Percentiles rank a stretch among this genome's conserved stretches.
Evolutionary conservation across 495 filamentous ascomycete genomes (phyloP).

Genomic region (Cercophora scortea): DNA sequence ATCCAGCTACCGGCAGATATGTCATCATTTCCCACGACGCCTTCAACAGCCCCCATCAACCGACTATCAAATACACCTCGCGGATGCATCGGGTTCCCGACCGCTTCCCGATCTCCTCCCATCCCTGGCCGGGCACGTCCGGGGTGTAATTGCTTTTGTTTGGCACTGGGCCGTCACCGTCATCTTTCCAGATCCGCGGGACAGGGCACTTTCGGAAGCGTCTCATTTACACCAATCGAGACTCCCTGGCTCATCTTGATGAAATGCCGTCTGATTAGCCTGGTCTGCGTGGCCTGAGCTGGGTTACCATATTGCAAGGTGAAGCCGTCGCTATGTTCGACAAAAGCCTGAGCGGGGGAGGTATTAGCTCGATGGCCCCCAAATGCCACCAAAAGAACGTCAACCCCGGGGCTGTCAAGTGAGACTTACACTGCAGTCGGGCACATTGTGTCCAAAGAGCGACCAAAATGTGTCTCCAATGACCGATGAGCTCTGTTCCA

Average conservation of each 20-base stretch:
- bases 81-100: too few species aligned
- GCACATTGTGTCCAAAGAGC: conserved; percentile 44
- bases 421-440: conserved; percentile 36
- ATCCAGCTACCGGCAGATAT: too few species aligned
- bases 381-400: too few species aligned
- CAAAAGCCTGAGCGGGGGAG: conserved; percentile 20
- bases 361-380: too few species aligned
- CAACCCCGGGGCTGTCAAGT: too few species aligned
- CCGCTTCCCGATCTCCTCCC: too few species aligned
- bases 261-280: conserved; percentile 25
- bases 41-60: too few species aligned
- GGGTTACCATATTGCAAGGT: conserved; percentile 43
- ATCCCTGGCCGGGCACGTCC: too few species aligned
- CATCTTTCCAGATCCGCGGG: not conserved
- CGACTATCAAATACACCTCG: too few species aligned
- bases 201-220: conserved; percentile 11
- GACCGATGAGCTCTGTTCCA: conserved; percentile 34
- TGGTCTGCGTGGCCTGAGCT: conserved; percentile 25
- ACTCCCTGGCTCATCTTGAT: conserved; percentile 10
- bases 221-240: conserved; percentile 4
- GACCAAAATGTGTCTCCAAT: conserved; percentile 44
- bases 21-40: too few species aligned
- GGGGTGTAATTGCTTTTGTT: too few species aligned
- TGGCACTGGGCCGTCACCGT: too few species aligned
- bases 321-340: conserved; percentile 36